Conservation (phyloP, 805 yeast species). For the Cephaloascus fragrans region DNA sequence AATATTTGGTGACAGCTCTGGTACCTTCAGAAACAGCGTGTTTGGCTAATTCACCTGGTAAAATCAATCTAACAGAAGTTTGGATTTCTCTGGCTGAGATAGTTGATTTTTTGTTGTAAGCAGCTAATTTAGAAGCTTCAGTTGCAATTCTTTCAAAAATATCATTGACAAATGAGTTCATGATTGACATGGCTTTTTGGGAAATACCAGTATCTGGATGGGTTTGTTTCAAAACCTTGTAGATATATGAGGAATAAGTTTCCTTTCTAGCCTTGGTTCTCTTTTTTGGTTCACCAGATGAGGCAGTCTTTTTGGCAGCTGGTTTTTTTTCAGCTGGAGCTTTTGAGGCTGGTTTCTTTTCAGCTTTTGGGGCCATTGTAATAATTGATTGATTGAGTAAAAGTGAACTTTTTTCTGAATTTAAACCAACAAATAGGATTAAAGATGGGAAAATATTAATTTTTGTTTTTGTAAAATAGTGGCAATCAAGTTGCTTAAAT, state of each 20-base stretch:
- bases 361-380: constrained; percentile 21
- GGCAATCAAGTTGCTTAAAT: neutral
- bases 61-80: constrained; percentile 27
- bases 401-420: neutral
- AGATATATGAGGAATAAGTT: constrained; percentile 26
- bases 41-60: constrained; percentile 29
- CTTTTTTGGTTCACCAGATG: constrained; percentile 20
- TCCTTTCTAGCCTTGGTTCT: constrained; percentile 27
- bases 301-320: constrained; percentile 25
- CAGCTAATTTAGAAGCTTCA: constrained; percentile 28
- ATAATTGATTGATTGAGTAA: neutral
- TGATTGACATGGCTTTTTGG: constrained; percentile 28
- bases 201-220: constrained; percentile 30
- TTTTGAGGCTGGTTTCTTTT: constrained; percentile 28
- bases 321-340: constrained; percentile 31
- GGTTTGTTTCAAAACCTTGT: constrained; percentile 28
- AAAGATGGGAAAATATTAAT: neutral
- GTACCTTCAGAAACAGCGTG: constrained; percentile 30
- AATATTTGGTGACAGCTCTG: constrained; percentile 29
- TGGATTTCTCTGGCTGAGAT: constrained; percentile 28
- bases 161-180: constrained; percentile 28
- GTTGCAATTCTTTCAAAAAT: constrained; percentile 26
- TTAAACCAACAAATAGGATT: neutral
- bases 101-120: constrained; percentile 28
- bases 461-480: too few species aligned